Evolutionary conservation across 768 basidiomycete species (phyloP).

Genomic region (Suillus bovinus): DNA sequence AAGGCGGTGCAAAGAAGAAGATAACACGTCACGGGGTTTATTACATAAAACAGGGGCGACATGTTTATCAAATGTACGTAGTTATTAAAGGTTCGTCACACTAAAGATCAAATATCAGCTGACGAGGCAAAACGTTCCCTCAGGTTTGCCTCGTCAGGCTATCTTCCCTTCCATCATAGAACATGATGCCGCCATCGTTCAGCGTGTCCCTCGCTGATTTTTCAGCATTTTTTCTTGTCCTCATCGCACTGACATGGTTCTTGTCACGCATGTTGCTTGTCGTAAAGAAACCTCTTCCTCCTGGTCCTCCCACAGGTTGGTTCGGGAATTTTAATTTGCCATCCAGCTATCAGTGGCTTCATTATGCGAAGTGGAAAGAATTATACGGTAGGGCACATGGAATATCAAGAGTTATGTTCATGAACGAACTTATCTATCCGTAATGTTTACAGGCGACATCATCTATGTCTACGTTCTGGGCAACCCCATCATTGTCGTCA

Average conservation of each 20-base stretch:
- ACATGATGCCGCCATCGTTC: constrained; percentile 8
- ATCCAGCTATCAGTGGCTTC: constrained; percentile 41
- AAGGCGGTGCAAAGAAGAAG: neutral
- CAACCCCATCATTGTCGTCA: constrained; percentile 48
- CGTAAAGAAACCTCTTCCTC: constrained; percentile 30
- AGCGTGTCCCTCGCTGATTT: neutral
- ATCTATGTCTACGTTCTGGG: constrained; percentile 45
- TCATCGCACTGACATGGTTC: constrained; percentile 15
- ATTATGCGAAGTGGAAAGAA: constrained; percentile 46
- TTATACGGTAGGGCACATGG: constrained; percentile 36
- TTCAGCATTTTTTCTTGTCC: neutral
- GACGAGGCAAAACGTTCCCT: neutral
- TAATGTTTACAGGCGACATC: constrained; percentile 40
- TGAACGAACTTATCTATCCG: neutral
- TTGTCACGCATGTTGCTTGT: constrained; percentile 15
- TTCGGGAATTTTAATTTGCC: constrained; percentile 37
- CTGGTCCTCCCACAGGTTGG: constrained; percentile 43
- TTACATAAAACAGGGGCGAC: constrained; percentile 13
- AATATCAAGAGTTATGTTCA: neutral
- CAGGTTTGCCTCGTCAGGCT: neutral
- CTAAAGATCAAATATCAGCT: neutral
- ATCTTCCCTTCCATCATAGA: neutral
- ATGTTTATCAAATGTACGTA: constrained; percentile 2
- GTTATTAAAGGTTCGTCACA: neutral
- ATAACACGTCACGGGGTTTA: constrained; percentile 8